Percentiles rank a stretch among this genome's conserved stretches.
Evolutionary conservation across 2,329 filamentous ascomycete species (phyloP).

Genomic region (Cercospora brassicicola): DNA sequence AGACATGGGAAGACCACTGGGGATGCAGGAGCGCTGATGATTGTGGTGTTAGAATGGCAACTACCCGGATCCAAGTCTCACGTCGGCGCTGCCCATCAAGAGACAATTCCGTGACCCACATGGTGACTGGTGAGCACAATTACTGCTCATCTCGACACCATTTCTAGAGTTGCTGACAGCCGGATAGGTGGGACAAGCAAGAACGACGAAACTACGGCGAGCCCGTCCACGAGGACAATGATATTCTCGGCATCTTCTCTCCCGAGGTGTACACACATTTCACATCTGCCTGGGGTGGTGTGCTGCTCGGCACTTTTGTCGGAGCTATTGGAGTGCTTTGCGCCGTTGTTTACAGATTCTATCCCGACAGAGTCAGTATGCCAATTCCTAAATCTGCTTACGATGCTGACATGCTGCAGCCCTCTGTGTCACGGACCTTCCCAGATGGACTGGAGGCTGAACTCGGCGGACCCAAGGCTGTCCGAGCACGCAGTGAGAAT

Average conservation of each 20-base stretch:
- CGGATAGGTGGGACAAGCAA: constrained; percentile 80
- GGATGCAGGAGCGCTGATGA: constrained; percentile 12
- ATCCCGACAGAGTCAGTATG: constrained; percentile 46
- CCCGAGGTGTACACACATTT: constrained; percentile 86
- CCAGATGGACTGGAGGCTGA: constrained; percentile 51
- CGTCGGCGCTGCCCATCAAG: constrained; percentile 62
- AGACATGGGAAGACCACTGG: neutral
- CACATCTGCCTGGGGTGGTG: constrained; percentile 68
- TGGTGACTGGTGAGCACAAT: constrained; percentile 64
- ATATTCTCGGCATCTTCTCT: constrained; percentile 85
- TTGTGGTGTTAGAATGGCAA: constrained; percentile 68
- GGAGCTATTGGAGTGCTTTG: constrained; percentile 44
- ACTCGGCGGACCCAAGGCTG: constrained; percentile 48
- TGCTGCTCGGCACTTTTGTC: constrained; percentile 53
- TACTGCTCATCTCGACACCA: neutral
- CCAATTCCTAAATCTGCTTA: neutral
- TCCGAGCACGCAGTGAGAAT: constrained; percentile 32
- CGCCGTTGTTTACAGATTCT: constrained; percentile 42
- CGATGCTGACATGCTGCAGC: constrained; percentile 23
- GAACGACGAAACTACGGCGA: constrained; percentile 96
- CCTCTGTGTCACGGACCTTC: constrained; percentile 48
- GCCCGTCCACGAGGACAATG: constrained; percentile 94
- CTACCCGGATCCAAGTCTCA: constrained; percentile 70
- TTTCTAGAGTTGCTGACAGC: neutral
- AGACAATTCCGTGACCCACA: constrained; percentile 91